Evolutionary conservation across 2,329 filamentous ascomycete genomes (phyloP), one percentile per base, ranked within the genome.

Genomic region (Cryphonectria carpinicola): DNA sequence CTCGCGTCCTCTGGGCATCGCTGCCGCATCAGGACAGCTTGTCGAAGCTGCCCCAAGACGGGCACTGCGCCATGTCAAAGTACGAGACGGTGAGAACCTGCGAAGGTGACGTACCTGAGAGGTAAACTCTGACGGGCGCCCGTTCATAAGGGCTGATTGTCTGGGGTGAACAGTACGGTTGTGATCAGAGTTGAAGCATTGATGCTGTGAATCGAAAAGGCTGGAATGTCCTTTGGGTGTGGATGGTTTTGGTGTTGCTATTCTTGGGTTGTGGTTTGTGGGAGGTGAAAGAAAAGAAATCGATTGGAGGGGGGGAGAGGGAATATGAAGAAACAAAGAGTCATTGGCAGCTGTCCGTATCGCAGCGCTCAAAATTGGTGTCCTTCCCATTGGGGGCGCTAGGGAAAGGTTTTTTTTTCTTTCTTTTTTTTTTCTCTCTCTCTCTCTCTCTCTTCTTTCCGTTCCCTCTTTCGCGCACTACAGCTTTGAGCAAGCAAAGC

Each of bases 101-200:
- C 2, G 10, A n/a, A 58, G 39, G 28, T 61, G 70, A 82, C 86
- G 74, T 91, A 93, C 92, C 90, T 95, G 92, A 84, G 92, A 95
- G 85, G 92, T 95, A 87, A 94, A 95, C 83, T 91, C 88, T 83
- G 92, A 93, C 84, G 88, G 87, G 88, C 91, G 90, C 87, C 91
- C 91, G 91, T 90, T 92, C 92, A 94, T 94, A 92, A 91, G 90
- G 87, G 90, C 91, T 86, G 86, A 83, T 86, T 82, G 77, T 78
- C 71, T 75, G 76, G 75, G 76, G 75, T 75, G 78, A 80, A 77
- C 74, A 72, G 61, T 66, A 62, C 58, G 67, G 56, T 70, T 71
- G 72, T 71, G 70, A 74, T 73, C 68, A 64, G 71, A 73, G 63
- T 61, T 69, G 66, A 73, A 72, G 62, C 70, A 65, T 68, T 64